A percentile compares a stretch with the other conserved stretches of the same genome.
These are phyloP conservation scores for Phytophthora pluvialis DNA, from an alignment of 352 stramenopile species.

Conservation along the genomic window DNA sequence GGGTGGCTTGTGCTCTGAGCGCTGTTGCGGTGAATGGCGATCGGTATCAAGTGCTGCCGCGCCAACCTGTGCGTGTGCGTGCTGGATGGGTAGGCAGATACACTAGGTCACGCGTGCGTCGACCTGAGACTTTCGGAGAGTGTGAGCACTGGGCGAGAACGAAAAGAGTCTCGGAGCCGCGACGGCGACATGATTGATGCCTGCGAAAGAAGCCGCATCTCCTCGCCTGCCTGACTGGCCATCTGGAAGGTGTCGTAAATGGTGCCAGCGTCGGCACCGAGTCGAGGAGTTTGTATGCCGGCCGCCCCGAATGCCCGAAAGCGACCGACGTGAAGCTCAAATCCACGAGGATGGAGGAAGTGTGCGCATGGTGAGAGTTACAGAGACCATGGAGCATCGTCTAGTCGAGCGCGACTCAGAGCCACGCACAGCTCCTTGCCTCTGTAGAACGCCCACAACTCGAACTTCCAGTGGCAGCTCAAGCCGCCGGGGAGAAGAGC, in stretches of 20 bases:
- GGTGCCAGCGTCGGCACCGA: not conserved
- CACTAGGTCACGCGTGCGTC: not conserved
- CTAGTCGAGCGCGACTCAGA: constrained; percentile 28
- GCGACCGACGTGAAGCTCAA: constrained; percentile 26
- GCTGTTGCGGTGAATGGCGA: constrained; percentile 25
- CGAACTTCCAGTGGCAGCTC: not conserved
- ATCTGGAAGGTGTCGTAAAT: constrained; percentile 21
- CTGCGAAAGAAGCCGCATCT: constrained; percentile 23
- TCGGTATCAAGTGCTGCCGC: not conserved
- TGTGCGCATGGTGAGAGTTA: constrained; percentile 31
- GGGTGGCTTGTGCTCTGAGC: constrained; percentile 6
- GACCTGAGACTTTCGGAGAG: constrained; percentile 24
- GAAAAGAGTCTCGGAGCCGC: not conserved
- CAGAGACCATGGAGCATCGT: constrained; percentile 31
- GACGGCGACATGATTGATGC: constrained; percentile 17
- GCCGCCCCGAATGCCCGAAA: not conserved
- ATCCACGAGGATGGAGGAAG: constrained; percentile 25
- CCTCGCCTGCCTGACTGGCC: constrained; percentile 7
- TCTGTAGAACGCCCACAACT: not conserved
- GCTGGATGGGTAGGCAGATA: not conserved
- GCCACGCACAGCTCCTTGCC: constrained; percentile 18
- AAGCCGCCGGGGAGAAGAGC: constrained; percentile 21
- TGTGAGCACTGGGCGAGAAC: constrained; percentile 17
- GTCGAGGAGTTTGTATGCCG: constrained; percentile 22
- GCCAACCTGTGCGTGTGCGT: not conserved